Percentiles rank a stretch among this genome's conserved stretches.
Conservation (phyloP, 2,329 filamentous ascomycete genomes). For the Pyrenophora teres region DNA sequence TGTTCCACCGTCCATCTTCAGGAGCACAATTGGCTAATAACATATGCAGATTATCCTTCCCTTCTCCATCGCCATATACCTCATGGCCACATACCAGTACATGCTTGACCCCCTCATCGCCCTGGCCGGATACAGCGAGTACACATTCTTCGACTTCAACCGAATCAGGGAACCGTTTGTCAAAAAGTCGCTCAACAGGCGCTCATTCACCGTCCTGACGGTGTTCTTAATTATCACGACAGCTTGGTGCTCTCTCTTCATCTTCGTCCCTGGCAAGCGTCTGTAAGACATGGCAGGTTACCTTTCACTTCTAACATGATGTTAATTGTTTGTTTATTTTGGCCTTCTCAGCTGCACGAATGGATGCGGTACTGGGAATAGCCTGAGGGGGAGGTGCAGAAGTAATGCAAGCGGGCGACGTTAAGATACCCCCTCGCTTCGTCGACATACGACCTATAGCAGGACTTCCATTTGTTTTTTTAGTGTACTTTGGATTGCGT, state of each 20-base stretch:
- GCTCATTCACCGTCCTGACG: conserved; percentile 78
- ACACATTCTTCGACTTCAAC: conserved; percentile 92
- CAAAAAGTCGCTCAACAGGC: conserved; percentile 79
- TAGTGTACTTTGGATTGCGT: conserved; percentile 1
- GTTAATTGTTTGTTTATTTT: conserved; percentile 28
- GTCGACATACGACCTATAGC: conserved; percentile 12
- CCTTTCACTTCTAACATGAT: conserved; percentile 12
- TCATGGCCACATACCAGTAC: conserved; percentile 80
- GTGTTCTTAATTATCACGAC: conserved; percentile 78
- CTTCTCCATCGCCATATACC: conserved; percentile 87
- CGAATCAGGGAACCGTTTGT: conserved; percentile 90
- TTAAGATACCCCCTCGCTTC: conserved; percentile 22
- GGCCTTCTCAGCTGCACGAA: conserved; percentile 16
- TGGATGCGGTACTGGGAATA: conserved; percentile 2
- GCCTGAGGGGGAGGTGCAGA: conserved; percentile 4
- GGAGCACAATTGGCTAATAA: background rate
- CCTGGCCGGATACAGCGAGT: conserved; percentile 88
- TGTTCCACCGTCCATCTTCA: conserved; percentile 41
- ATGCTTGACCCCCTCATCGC: conserved; percentile 91
- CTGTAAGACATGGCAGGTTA: conserved; percentile 54
- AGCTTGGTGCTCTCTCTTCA: conserved; percentile 86
- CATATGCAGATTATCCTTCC: conserved; percentile 74
- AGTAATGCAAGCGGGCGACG: conserved; percentile 13
- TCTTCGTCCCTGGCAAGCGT: conserved; percentile 88
- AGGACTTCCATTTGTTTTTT: conserved; percentile 18